Percentiles rank a stretch among this genome's conserved stretches.
These are phyloP conservation scores for Ajuga reptans DNA, from an alignment of 305 asterid species.

Conservation along the genomic window DNA sequence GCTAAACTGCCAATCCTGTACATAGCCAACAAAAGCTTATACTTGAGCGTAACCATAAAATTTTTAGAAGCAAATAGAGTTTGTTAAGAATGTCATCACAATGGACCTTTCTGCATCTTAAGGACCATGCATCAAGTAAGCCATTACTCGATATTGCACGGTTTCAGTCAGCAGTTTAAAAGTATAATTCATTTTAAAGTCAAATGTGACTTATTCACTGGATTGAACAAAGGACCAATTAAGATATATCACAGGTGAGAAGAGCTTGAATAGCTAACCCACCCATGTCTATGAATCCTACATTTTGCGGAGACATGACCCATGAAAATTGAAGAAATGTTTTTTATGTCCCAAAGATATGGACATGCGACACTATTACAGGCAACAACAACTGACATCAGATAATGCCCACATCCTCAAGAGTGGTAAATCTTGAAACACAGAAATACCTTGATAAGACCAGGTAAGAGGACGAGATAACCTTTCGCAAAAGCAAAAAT, in stretches of 20 bases:
- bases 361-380: background rate
- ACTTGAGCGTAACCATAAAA: conserved; percentile 3
- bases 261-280: background rate
- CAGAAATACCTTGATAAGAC: background rate
- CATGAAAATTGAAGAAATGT: background rate
- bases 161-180: background rate
- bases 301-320: background rate
- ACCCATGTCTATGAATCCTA: background rate
- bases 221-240: background rate
- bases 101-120: background rate
- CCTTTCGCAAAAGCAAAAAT: background rate
- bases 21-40: conserved; percentile 7
- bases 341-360: background rate
- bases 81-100: background rate
- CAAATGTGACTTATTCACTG: background rate
- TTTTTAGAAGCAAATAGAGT: background rate
- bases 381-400: conserved; percentile 10
- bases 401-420: conserved; percentile 10
- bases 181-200: background rate
- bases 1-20: conserved; percentile 83
- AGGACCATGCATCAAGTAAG: background rate
- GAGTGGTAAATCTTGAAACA: background rate
- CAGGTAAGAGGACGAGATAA: background rate
- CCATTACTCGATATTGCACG: background rate
- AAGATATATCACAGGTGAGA: conserved; percentile 4